Conservation (phyloP, 306 rosid species). For the Prunus davidiana region DNA sequence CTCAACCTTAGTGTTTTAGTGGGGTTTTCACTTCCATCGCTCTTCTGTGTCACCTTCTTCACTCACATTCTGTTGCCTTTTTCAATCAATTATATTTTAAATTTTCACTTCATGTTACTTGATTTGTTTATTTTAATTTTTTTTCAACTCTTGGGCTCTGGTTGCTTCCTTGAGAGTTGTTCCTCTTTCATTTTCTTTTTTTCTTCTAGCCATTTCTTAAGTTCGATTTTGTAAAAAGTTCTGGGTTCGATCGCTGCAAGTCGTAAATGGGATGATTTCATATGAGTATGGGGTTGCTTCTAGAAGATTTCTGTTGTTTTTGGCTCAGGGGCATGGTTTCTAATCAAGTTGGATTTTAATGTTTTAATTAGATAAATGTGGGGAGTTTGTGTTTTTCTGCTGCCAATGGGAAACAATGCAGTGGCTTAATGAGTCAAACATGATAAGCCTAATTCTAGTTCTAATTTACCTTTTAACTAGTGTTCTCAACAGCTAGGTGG, state of each 20-base stretch:
- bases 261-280: not conserved
- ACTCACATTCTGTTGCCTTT: conserved; percentile 21
- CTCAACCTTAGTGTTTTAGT: conserved; percentile 43
- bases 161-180: not conserved
- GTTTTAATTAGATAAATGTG: not conserved
- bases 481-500: not conserved
- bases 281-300: not conserved
- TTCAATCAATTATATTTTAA: not conserved
- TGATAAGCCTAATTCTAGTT: not conserved
- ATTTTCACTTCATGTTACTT: not conserved
- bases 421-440: not conserved
- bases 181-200: not conserved
- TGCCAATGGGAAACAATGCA: not conserved
- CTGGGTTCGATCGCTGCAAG: not conserved
- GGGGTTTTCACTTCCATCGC: conserved; percentile 17
- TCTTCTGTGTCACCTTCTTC: conserved; percentile 30
- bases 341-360: conserved; percentile 1
- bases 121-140: too few species aligned
- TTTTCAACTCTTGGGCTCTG: not conserved
- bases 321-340: not conserved
- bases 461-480: not conserved
- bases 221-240: not conserved
- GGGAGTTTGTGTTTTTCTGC: not conserved
- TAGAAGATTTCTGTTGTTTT: not conserved
- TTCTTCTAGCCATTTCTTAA: too few species aligned